Percentiles rank a stretch among this genome's conserved stretches.
Conservation (phyloP, 345 rosid species). For the Syzygium aqueum region DNA sequence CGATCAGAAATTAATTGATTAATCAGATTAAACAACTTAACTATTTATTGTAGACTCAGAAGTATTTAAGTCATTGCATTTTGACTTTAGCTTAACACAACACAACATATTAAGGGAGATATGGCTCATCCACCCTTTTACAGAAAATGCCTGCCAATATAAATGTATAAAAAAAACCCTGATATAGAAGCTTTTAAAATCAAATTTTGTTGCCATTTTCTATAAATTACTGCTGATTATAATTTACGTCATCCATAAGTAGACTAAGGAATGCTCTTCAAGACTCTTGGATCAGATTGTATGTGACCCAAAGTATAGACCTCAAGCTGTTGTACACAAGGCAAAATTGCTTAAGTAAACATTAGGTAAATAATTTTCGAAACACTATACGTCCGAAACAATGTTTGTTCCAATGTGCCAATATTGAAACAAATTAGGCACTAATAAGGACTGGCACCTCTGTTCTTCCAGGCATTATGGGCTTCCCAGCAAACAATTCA, state of each 20-base stretch:
- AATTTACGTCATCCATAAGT: not conserved
- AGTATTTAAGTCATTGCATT: not conserved
- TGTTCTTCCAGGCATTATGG: constrained; percentile 60
- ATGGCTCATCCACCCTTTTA: not conserved
- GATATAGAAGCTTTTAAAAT: not conserved
- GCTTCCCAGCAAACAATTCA: constrained; percentile 52
- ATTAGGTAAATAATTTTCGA: not conserved
- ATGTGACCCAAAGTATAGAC: not conserved
- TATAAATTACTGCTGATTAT: not conserved
- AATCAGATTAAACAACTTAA: not conserved
- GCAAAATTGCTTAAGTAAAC: not conserved
- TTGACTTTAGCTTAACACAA: not conserved
- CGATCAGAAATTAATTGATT: not conserved
- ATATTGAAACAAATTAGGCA: not conserved
- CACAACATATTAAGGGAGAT: not conserved
- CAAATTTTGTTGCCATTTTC: not conserved
- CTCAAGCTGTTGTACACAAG: not conserved
- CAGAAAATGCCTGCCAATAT: not conserved
- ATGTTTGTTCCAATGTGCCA: not conserved
- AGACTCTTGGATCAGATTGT: not conserved
- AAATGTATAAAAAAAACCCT: not conserved
- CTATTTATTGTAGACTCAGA: not conserved
- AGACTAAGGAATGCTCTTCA: not conserved
- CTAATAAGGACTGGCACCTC: constrained; percentile 21
- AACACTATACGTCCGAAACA: not conserved